phyloP scores from a whole-genome alignment of 768 basidiomycete species.

The Peribolospora kevripleyi region DNA sequence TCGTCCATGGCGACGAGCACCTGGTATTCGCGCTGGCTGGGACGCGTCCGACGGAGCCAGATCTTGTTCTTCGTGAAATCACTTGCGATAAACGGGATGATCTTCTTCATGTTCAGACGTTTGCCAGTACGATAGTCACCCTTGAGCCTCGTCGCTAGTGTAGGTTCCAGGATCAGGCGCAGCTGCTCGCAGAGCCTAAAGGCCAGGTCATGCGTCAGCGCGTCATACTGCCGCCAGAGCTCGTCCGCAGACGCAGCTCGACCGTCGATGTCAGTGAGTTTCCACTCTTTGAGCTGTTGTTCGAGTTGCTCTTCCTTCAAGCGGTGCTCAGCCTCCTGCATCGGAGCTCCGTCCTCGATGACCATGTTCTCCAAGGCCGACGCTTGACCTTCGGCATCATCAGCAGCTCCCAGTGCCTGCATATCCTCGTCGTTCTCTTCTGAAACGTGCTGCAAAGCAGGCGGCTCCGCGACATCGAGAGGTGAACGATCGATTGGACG shows the following conservation, averaged over 20 bases:
- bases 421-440: conserved; percentile 45
- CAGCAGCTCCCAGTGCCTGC: conserved; percentile 74
- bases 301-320: conserved; percentile 11
- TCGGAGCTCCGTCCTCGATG: conserved; percentile 33
- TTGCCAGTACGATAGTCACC: conserved; percentile 97
- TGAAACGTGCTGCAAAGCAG: conserved; percentile 45
- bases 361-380: conserved; percentile 53
- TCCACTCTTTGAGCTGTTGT: conserved; percentile 3
- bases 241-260: conserved; percentile 33
- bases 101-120: conserved; percentile 94
- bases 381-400: conserved; percentile 47
- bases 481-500: background rate
- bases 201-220: conserved; percentile 71
- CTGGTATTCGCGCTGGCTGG: conserved; percentile 85
- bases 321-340: conserved; percentile 7
- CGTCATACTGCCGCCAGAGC: conserved; percentile 80
- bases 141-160: conserved; percentile 70
- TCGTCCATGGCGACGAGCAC: conserved; percentile 84
- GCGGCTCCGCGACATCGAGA: conserved; percentile 10
- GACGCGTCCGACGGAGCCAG: conserved; percentile 83
- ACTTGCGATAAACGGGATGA: conserved; percentile 89
- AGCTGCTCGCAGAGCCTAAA: conserved; percentile 85
- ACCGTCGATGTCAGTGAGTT: conserved; percentile 24
- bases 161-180: conserved; percentile 85
- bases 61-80: conserved; percentile 99